Evolutionary conservation across 164 flowering plant species (phyloP).

Genomic region (Piper longum): DNA sequence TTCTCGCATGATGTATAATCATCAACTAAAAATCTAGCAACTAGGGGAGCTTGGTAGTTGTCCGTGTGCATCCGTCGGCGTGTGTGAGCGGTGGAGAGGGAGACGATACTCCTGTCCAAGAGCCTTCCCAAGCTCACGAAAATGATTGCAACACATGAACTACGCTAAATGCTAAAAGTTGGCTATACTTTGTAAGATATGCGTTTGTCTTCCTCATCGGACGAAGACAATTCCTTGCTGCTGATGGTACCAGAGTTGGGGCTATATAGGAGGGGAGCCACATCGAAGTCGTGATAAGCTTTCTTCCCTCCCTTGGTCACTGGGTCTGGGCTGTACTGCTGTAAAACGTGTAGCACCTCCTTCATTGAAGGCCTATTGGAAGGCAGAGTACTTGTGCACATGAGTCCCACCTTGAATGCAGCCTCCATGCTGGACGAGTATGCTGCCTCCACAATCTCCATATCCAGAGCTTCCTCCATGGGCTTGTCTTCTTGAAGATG

Average conservation of each 20-base stretch:
- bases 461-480: constrained; percentile 30
- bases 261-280: constrained; percentile 30
- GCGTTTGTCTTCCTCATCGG: background rate
- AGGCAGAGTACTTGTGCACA: constrained; percentile 52
- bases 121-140: too few relatives aligned
- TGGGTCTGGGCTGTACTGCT: constrained; percentile 9
- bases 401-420: constrained; percentile 53
- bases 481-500: constrained; percentile 29
- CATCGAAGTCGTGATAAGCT: constrained; percentile 21
- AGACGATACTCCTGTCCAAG: too few relatives aligned
- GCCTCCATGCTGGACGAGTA: constrained; percentile 36
- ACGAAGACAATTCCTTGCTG: background rate
- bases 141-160: background rate
- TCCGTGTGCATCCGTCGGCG: too few relatives aligned
- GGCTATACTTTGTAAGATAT: background rate
- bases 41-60: too few relatives aligned
- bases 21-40: too few relatives aligned
- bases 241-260: background rate
- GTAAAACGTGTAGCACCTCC: constrained; percentile 51
- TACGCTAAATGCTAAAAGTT: background rate
- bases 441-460: constrained; percentile 27
- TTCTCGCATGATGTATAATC: too few relatives aligned
- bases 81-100: too few relatives aligned
- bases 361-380: constrained; percentile 66
- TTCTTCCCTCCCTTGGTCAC: constrained; percentile 8